Evolutionary conservation across 2,329 filamentous ascomycete genomes (phyloP).

Genomic region (Diaporthe sp.): DNA sequence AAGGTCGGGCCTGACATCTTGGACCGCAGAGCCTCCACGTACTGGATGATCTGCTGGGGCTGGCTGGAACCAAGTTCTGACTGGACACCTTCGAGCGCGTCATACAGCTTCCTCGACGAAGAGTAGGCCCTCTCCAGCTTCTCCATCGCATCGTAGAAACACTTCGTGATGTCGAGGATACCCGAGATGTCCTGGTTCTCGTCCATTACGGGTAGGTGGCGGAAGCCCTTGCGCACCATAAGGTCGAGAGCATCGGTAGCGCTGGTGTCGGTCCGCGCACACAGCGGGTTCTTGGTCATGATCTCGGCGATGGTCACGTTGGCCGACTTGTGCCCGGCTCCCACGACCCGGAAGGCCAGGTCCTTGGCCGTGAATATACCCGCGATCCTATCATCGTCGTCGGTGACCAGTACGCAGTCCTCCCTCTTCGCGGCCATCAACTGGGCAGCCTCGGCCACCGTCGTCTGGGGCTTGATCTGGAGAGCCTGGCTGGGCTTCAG

Average conservation of each 20-base stretch:
- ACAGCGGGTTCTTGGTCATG: constrained; percentile 99
- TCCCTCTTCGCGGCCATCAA: constrained; percentile 99
- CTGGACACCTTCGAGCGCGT: constrained; percentile 97
- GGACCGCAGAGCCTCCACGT: constrained; percentile 92
- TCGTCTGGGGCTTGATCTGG: constrained; percentile 96
- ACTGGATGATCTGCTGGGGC: constrained; percentile 98
- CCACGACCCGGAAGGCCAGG: constrained; percentile 96
- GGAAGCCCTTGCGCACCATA: constrained; percentile 98
- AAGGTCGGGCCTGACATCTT: constrained; percentile 99
- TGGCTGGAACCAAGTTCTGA: constrained; percentile 96
- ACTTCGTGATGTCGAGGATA: constrained; percentile 98
- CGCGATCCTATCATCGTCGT: constrained; percentile 97
- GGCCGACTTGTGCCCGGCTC: constrained; percentile 87
- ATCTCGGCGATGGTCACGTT: constrained; percentile 96
- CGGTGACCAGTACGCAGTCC: constrained; percentile 97
- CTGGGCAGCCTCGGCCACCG: constrained; percentile 95
- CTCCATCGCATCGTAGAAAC: constrained; percentile 99
- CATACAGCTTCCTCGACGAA: constrained; percentile 97
- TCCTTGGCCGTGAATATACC: constrained; percentile 99
- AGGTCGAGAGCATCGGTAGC: constrained; percentile 97
- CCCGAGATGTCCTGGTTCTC: constrained; percentile 99
- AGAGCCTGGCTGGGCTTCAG: constrained; percentile 95
- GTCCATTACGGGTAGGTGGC: constrained; percentile 98
- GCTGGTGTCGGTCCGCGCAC: constrained; percentile 96
- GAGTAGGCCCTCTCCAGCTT: constrained; percentile 98